Evolutionary conservation across 306 rosid species (phyloP).

Genomic region (Notholithocarpus densiflorus): DNA sequence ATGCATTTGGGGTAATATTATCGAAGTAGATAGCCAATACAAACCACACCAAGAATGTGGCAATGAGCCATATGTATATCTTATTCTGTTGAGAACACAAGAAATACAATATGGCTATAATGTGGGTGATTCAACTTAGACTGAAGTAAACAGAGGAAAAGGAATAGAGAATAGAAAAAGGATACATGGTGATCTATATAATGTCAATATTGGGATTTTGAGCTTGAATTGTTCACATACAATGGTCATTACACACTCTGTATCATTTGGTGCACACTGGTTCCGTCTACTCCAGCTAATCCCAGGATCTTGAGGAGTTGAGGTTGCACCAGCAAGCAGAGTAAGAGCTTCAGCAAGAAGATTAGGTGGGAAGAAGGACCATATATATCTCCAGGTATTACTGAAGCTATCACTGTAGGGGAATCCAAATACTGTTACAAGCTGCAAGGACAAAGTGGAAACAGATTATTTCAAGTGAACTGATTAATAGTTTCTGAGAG

Average conservation of each 20-base stretch:
- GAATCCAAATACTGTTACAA: slow-evolving; percentile 48
- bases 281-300: slow-evolving; percentile 74
- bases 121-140: not conserved
- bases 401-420: slow-evolving; percentile 34
- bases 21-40: slow-evolving; percentile 82
- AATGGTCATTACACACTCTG: slow-evolving; percentile 59
- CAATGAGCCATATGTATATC: slow-evolving; percentile 62
- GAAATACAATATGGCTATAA: slow-evolving; percentile 12
- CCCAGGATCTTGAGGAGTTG: slow-evolving; percentile 52
- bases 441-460: slow-evolving; percentile 43
- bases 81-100: slow-evolving; percentile 56
- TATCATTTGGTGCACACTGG: slow-evolving; percentile 38
- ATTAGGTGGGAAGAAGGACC: slow-evolving; percentile 90
- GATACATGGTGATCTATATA: not conserved
- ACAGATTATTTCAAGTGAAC: slow-evolving; percentile 12
- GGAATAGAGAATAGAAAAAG: slow-evolving; percentile 15
- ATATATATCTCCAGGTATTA: slow-evolving; percentile 23
- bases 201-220: slow-evolving; percentile 1
- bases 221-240: slow-evolving; percentile 41
- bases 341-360: slow-evolving; percentile 65
- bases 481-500: slow-evolving; percentile 7
- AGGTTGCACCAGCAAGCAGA: slow-evolving; percentile 55
- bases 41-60: slow-evolving; percentile 74
- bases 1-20: slow-evolving; percentile 77
- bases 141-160: slow-evolving; percentile 4